Evolutionary conservation across 257 asterid genomes (phyloP), one percentile per base, ranked within the genome.

Genomic region (Capsicum baccatum): DNA sequence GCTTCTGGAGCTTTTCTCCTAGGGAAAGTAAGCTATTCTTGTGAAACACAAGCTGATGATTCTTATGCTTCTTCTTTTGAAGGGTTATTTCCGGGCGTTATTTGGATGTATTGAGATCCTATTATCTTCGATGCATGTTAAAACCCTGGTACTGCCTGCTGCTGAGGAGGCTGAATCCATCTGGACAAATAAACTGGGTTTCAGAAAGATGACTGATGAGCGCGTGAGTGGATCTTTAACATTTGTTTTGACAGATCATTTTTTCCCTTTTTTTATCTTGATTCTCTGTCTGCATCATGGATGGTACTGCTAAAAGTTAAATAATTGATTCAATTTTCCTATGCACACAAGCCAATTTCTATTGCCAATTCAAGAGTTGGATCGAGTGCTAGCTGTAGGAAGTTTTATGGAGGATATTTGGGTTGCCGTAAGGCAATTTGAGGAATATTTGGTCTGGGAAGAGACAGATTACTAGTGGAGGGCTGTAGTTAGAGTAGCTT

Each of bases 151-250:
- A 78, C 93, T 96, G 69, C 99, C 99, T 79, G 98, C 99, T 87
- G 98, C 99, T 54, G 98, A 90, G 91, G 98, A 96, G 88, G 99
- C 99, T 79, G 97, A 96, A 86, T 92, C 97, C 80, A 97, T 97
- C 91, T 97, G 99, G 99, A 91, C 92, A 9, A 95, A 93, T 85
- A 97, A 92, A 90, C 89, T 97, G 35, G 99, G 99, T 83, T 97
- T 97, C 91, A 91, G 89, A 84, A 97, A 90, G 91, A 94, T 92
- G 83, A 93, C 89, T 88, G 87, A 90, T 60, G 98, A 91, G 73
- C 92, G 94, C 86, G 99, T 97, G 86, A 88, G 98, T 89, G 58
- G 42, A 66, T 47, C 83, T 84, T 42, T 69, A 21, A 54, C 60
- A 78, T 78, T 54, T 11, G 8, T 78, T 52, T 78, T 1, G 16